Conservation (phyloP, 768 basidiomycete genomes). For the Suillus subluteus region DNA sequence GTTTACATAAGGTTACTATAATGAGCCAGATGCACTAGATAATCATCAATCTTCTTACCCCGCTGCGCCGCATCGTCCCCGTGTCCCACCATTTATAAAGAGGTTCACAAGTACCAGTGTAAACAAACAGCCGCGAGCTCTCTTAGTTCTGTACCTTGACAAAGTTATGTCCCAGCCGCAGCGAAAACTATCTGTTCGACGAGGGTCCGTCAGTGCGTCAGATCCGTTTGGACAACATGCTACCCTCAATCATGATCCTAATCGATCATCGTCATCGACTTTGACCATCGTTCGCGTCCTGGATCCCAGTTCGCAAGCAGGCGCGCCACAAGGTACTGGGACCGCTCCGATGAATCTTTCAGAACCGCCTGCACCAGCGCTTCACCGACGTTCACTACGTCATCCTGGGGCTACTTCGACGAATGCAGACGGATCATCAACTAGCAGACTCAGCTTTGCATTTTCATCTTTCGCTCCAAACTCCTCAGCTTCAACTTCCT, state of each 20-base stretch:
- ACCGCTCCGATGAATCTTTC: slow-evolving; percentile 21
- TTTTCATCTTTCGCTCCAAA: slow-evolving; percentile 59
- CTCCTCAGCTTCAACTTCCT: slow-evolving; percentile 22
- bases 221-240: slow-evolving; percentile 70
- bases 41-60: background rate
- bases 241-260: slow-evolving; percentile 53
- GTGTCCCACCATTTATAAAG: slow-evolving; percentile 7
- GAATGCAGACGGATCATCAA: slow-evolving; percentile 22
- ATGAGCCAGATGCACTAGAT: background rate
- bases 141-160: background rate
- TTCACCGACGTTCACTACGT: slow-evolving; percentile 36
- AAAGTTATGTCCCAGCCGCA: slow-evolving; percentile 23
- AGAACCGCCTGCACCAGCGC: slow-evolving; percentile 29
- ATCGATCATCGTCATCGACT: slow-evolving; percentile 59
- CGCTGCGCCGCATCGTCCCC: background rate
- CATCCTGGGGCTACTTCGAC: slow-evolving; percentile 36
- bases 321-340: slow-evolving; percentile 5
- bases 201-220: slow-evolving; percentile 68
- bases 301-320: slow-evolving; percentile 30
- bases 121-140: background rate
- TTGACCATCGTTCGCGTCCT: slow-evolving; percentile 77
- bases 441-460: slow-evolving; percentile 60
- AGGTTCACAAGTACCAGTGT: background rate
- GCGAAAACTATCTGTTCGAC: slow-evolving; percentile 51
- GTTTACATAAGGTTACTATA: background rate